phyloP scores from a whole-genome alignment of 352 stramenopile genomes.

The Pythium rhizo-oryzae region DNA sequence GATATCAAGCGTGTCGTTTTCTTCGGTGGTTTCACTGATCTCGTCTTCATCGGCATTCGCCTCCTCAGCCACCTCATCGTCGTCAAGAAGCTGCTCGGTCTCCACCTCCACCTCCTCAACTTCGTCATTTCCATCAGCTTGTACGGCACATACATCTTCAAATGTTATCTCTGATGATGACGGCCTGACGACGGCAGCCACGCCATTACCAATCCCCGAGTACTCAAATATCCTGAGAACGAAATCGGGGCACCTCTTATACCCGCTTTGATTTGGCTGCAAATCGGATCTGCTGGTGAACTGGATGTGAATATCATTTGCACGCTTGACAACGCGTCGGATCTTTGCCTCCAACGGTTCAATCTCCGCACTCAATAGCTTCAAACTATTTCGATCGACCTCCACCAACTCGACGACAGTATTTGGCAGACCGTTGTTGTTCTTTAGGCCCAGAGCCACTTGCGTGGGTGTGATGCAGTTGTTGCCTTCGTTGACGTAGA shows the following conservation, averaged over 20 bases:
- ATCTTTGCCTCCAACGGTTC: too few species aligned
- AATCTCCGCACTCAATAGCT: too few species aligned
- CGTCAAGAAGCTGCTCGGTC: too few species aligned
- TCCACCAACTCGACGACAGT: not conserved
- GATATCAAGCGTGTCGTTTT: not conserved
- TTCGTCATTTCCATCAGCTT: too few species aligned
- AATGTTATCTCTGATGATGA: too few species aligned
- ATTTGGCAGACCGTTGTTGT: not conserved
- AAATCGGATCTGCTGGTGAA: too few species aligned
- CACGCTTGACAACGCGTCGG: too few species aligned
- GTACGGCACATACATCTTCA: too few species aligned
- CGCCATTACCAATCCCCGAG: not conserved
- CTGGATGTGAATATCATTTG: not conserved
- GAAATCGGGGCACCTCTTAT: not conserved
- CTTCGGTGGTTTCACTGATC: not conserved
- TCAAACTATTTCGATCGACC: not conserved
- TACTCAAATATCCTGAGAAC: not conserved
- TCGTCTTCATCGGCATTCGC: not conserved
- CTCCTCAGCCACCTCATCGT: not conserved
- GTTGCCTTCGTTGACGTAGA: not conserved
- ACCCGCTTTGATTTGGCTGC: too few species aligned
- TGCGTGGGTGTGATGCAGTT: not conserved
- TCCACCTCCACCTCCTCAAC: too few species aligned
- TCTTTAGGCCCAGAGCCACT: not conserved
- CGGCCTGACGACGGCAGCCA: too few species aligned